Evolutionary conservation across 306 rosid species (phyloP).

Genomic region (Alnus rubra): DNA sequence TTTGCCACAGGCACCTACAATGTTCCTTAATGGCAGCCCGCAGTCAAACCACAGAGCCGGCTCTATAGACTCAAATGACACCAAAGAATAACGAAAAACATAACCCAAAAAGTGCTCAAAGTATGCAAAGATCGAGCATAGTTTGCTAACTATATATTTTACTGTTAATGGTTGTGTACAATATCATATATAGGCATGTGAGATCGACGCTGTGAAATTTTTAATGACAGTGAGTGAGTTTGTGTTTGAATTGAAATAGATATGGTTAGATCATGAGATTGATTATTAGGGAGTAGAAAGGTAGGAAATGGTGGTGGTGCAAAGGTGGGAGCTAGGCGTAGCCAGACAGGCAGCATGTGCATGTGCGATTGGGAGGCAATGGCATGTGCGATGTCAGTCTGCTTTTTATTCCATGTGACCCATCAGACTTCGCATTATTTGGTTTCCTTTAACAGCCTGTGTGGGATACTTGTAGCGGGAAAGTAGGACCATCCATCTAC

Average conservation of each 20-base stretch:
- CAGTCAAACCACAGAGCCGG: conserved; percentile 26
- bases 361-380: conserved; percentile 66
- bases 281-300: conserved; percentile 22
- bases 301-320: too few relatives aligned
- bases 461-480: conserved; percentile 44
- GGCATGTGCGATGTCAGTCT: conserved; percentile 92
- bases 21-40: conserved; percentile 55
- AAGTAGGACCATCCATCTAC: conserved; percentile 52
- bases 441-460: conserved; percentile 69
- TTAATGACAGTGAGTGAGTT: conserved; percentile 41
- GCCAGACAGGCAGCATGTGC: conserved; percentile 73
- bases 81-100: conserved; percentile 21
- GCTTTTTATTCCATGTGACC: conserved; percentile 79
- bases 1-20: conserved; percentile 84
- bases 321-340: conserved; percentile 17
- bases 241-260: conserved; percentile 31
- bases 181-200: conserved; percentile 49
- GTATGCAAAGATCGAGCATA: conserved; percentile 38
- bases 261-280: background rate
- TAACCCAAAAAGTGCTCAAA: conserved; percentile 15
- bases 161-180: conserved; percentile 49
- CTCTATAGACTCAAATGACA: conserved; percentile 31
- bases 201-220: conserved; percentile 30
- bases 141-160: conserved; percentile 56
- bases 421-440: conserved; percentile 61